Evolutionary conservation across 805 yeast species (phyloP).

Genomic region (Candida maesae): DNA sequence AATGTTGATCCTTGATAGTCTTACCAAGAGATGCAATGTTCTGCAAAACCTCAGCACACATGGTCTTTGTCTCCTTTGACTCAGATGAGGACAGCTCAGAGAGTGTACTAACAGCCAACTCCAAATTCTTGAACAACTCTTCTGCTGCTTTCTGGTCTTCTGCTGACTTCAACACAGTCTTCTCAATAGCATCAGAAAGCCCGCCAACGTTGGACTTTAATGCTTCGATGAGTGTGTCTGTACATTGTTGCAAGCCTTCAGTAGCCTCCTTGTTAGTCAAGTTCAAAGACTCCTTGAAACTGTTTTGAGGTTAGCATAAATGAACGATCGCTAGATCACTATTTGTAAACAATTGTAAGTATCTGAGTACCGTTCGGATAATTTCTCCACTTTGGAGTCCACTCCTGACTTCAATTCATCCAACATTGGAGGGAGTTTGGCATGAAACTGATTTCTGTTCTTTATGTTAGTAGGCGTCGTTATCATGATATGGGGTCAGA

Average conservation of each 20-base stretch:
- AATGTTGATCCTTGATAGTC: constrained; percentile 20
- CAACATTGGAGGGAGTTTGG: constrained; percentile 1
- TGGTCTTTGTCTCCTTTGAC: neutral
- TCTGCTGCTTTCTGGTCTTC: neutral
- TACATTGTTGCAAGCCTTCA: neutral
- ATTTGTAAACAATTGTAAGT: constrained; percentile 4
- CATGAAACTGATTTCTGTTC: neutral
- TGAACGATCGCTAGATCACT: neutral
- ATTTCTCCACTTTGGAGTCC: constrained; percentile 1
- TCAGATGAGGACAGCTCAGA: neutral
- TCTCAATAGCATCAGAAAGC: neutral
- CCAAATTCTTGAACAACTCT: neutral
- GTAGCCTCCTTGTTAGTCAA: neutral
- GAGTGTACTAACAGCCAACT: neutral
- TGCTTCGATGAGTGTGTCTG: neutral
- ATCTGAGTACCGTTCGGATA: constrained; percentile 8
- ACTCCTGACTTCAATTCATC: neutral
- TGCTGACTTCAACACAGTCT: neutral
- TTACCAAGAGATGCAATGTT: constrained; percentile 18
- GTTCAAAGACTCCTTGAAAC: constrained; percentile 4
- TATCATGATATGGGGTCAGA: too few relatives aligned
- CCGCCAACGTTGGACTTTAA: neutral
- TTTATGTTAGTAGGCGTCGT: too few relatives aligned
- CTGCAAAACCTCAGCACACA: constrained; percentile 4
- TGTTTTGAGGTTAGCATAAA: constrained; percentile 2